These are phyloP conservation scores for Magnolia officinalis DNA, from an alignment of 164 flowering plant species.

Conservation along the genomic window DNA sequence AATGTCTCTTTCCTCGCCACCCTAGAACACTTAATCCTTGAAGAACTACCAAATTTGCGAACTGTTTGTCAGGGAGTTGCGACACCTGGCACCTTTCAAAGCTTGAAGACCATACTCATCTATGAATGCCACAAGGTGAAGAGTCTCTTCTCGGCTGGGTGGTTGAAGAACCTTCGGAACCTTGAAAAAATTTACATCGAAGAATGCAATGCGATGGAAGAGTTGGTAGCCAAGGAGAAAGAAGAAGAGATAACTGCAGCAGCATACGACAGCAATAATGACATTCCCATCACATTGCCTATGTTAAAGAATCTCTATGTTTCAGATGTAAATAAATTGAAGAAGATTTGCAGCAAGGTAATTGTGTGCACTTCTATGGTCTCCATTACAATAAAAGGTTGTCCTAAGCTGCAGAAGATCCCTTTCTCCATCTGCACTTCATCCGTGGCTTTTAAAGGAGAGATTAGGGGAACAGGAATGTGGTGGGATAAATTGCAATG, in stretches of 20 bases:
- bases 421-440: neutral
- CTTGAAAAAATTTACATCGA: accelerated
- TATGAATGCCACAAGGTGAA: accelerated
- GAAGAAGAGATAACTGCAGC: neutral
- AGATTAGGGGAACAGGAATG: neutral
- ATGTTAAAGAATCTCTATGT: neutral
- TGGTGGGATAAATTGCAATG: neutral
- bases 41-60: no score
- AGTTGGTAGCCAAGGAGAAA: neutral
- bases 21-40: no score
- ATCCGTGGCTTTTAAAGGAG: neutral
- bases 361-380: neutral
- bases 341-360: neutral
- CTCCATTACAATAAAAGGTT: accelerated
- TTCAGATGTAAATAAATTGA: neutral
- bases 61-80: neutral
- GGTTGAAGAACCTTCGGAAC: neutral
- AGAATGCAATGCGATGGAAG: neutral
- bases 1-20: no score
- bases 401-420: neutral
- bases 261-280: neutral
- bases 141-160: neutral
- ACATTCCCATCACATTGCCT: neutral
- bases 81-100: neutral
- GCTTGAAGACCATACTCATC: neutral